Percentiles rank a stretch among this genome's conserved stretches.
phyloP scores from a whole-genome alignment of 1,139 yeast genomes.

The Arxiozyma heterogenica region DNA sequence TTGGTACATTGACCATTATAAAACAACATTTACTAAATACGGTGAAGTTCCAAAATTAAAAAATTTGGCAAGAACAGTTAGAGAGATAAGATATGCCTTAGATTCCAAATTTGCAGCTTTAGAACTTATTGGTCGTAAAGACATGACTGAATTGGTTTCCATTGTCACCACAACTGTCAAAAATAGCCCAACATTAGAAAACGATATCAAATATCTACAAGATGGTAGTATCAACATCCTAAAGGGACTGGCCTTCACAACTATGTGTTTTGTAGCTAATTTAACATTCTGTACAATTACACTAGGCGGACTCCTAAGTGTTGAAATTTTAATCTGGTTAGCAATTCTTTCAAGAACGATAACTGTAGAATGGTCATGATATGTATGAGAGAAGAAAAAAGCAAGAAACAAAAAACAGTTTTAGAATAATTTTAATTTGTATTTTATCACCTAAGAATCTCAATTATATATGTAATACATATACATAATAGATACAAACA shows the following conservation, averaged over 20 bases:
- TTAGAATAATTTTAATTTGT: neutral
- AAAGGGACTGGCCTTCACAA: neutral
- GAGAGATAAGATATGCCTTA: neutral
- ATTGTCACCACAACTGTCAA: neutral
- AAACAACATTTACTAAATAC: neutral
- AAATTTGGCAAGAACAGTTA: neutral
- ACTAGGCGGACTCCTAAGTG: neutral
- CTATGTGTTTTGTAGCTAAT: slow-evolving; percentile 2
- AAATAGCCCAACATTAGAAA: neutral
- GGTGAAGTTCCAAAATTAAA: neutral
- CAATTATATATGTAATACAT: neutral
- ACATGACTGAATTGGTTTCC: neutral
- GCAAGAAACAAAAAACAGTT: no score
- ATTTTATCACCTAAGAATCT: neutral
- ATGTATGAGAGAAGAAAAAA: no score
- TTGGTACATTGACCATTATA: slow-evolving; percentile 1
- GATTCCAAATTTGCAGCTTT: neutral
- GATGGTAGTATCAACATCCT: slow-evolving; percentile 1
- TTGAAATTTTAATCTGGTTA: slow-evolving; percentile 1
- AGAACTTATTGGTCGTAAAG: slow-evolving; percentile 1
- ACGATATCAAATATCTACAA: slow-evolving; percentile 1
- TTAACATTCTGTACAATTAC: slow-evolving; percentile 1
- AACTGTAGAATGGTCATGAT: neutral
- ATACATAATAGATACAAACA: neutral
- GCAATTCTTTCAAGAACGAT: neutral